Base-by-base conservation (phyloP, 2,329 filamentous ascomycete genomes). In the Eutypa lata region DNA sequence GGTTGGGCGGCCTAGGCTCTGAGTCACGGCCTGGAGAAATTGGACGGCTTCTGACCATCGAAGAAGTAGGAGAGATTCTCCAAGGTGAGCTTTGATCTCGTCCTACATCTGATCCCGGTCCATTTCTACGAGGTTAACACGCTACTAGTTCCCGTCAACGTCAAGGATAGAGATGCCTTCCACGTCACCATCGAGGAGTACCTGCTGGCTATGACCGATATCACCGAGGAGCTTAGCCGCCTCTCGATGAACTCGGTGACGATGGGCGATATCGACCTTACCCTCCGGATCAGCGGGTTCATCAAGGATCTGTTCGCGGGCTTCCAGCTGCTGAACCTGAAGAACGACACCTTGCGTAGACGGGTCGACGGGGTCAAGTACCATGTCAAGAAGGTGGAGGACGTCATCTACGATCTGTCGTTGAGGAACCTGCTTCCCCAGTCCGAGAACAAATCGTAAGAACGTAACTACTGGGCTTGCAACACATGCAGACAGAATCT, bases 151-250 rank as follows among this genome's bases (percentile, higher is more conserved):
- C 92, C 91, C 13, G 88, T 94, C 57, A 97, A 97, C 68, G 81
- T 96, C 65, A 96, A 96, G 71, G 88, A 93, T 65, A 78, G 82
- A 56, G 93, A 97, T 69, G 83, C 86, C 48, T 99, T 99, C 80
- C 94, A 99, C 71, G 79, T 99, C 64, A 95, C 91, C 43, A 93
- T 97, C 64, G 94, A 99, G 73, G 94, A 99, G 73, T 99, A 99
- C 72, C 86, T 99, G 22, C 86, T 95, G 54, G 87, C 91, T 14
- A 79, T 97, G 54, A 93, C 94, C 53, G 84, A 87, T 55, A 83
- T 97, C 54, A 89, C 94, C 38, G 91, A 96, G 66, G 94, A 99
- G 74, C 82, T 99, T 64, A 82, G 89, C 55, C 90, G 93, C 42
- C 83, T 99, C 53, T 91, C 94, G 33, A 90, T 94, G 72, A 99